These are phyloP conservation scores for Sphagnum fallax DNA, from an alignment of 228 moss, liverwort and hornwort genomes.

Conservation along the genomic window DNA sequence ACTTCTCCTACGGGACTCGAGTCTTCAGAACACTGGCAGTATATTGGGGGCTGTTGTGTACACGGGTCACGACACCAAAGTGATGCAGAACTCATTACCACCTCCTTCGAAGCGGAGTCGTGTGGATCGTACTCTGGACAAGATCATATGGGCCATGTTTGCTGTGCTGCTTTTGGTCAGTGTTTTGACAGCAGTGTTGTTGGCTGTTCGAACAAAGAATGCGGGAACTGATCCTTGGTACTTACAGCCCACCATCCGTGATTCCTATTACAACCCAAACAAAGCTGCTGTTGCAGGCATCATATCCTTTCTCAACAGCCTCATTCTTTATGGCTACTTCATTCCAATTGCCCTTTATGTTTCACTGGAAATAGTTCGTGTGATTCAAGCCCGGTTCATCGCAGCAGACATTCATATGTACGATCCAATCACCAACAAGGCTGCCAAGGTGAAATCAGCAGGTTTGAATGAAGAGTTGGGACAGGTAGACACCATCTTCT, in stretches of 20 bases:
- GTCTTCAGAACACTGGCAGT: slow-evolving; percentile 72
- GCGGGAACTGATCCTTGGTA: slow-evolving; percentile 63
- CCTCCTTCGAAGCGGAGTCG: slow-evolving; percentile 92
- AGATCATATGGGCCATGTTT: slow-evolving; percentile 79
- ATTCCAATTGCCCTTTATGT: slow-evolving; percentile 94
- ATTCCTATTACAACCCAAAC: slow-evolving; percentile 66
- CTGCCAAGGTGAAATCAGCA: slow-evolving; percentile 67
- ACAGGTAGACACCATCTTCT: slow-evolving; percentile 98
- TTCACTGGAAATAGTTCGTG: slow-evolving; percentile 75
- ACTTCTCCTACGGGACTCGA: slow-evolving; percentile 79
- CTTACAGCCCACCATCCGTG: slow-evolving; percentile 35
- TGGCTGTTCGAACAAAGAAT: slow-evolving; percentile 43
- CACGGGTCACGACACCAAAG: slow-evolving; percentile 86
- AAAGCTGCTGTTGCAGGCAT: slow-evolving; percentile 47
- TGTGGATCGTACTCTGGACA: slow-evolving; percentile 63
- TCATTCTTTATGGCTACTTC: slow-evolving; percentile 83
- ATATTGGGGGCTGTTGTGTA: slow-evolving; percentile 80
- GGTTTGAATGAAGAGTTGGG: slow-evolving; percentile 92
- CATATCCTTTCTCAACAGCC: slow-evolving; percentile 49
- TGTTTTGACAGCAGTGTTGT: slow-evolving; percentile 29
- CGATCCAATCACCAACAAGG: slow-evolving; percentile 42
- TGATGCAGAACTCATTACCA: slow-evolving; percentile 73
- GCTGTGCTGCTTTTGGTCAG: slow-evolving; percentile 53
- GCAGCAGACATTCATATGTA: slow-evolving; percentile 54
- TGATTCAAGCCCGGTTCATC: slow-evolving; percentile 64